Conservation (phyloP, 306 rosid species). For the Dryas octopetala region DNA sequence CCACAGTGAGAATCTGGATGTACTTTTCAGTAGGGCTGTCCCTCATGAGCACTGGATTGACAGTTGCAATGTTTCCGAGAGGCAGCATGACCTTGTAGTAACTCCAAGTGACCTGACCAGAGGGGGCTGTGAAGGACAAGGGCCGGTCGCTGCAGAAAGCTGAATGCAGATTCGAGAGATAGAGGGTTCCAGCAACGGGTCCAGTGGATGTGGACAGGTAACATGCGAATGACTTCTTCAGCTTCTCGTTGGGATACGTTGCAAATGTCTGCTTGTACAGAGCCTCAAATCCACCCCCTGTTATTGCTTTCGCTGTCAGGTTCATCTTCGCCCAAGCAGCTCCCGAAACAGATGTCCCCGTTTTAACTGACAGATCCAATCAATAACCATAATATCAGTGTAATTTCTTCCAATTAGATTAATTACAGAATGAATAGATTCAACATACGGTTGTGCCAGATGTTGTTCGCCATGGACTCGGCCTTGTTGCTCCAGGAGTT, state of each 20-base stretch:
- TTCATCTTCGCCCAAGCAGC: slow-evolving; percentile 57
- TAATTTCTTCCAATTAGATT: too few relatives aligned
- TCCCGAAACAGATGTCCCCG: slow-evolving; percentile 45
- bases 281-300: slow-evolving; percentile 56
- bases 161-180: slow-evolving; percentile 37
- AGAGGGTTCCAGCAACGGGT: slow-evolving; percentile 58
- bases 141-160: slow-evolving; percentile 63
- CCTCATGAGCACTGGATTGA: slow-evolving; percentile 63
- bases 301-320: slow-evolving; percentile 48
- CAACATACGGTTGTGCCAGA: slow-evolving; percentile 52
- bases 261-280: slow-evolving; percentile 44
- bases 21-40: slow-evolving; percentile 64
- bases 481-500: slow-evolving; percentile 56
- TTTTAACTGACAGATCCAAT: slow-evolving; percentile 35
- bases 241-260: slow-evolving; percentile 43
- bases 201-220: slow-evolving; percentile 57
- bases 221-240: slow-evolving; percentile 48
- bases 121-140: slow-evolving; percentile 44
- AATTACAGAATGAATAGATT: too few relatives aligned
- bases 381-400: background rate
- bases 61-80: slow-evolving; percentile 47
- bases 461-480: slow-evolving; percentile 51
- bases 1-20: slow-evolving; percentile 60
- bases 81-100: slow-evolving; percentile 70
- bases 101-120: slow-evolving; percentile 49